phyloP scores from a whole-genome alignment of 345 rosid species.

The Atalantia buxifolia region DNA sequence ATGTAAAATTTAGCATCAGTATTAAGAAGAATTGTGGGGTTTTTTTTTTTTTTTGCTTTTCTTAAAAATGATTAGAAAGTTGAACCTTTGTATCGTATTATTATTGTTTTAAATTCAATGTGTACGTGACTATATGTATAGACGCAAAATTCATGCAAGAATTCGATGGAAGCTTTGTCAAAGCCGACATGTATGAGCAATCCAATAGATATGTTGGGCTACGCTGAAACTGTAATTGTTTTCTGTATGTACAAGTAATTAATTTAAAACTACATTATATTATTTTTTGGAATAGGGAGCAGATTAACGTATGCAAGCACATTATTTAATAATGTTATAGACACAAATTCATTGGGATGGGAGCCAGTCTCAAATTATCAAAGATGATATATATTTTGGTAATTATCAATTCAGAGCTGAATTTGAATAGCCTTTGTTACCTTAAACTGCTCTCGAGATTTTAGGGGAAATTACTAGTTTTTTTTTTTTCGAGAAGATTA shows the following conservation, averaged over 20 bases:
- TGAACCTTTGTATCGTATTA: not conserved
- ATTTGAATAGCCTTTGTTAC: not conserved
- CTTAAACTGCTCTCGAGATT: not conserved
- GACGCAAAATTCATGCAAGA: not conserved
- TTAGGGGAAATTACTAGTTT: not conserved
- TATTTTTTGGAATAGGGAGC: not conserved
- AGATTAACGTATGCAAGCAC: too few species aligned
- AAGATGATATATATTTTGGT: too few species aligned
- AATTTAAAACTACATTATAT: not conserved
- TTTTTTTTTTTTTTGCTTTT: too few species aligned
- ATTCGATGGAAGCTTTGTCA: not conserved
- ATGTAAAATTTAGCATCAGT: not conserved
- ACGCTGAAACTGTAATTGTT: not conserved
- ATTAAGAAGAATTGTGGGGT: too few species aligned
- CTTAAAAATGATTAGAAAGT: not conserved
- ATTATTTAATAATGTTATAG: not conserved
- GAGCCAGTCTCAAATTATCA: conserved; percentile 9
- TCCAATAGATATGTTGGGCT: conserved; percentile 30
- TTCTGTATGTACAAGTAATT: not conserved
- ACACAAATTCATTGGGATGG: conserved; percentile 18
- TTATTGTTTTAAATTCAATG: not conserved
- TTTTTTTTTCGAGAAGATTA: not conserved
- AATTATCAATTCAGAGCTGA: not conserved
- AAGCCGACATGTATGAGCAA: conserved; percentile 31
- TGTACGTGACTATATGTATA: not conserved